Evolutionary conservation across 164 flowering plant species (phyloP), one percentile per base, ranked within the genome.

Genomic region (Buxus sempervirens): DNA sequence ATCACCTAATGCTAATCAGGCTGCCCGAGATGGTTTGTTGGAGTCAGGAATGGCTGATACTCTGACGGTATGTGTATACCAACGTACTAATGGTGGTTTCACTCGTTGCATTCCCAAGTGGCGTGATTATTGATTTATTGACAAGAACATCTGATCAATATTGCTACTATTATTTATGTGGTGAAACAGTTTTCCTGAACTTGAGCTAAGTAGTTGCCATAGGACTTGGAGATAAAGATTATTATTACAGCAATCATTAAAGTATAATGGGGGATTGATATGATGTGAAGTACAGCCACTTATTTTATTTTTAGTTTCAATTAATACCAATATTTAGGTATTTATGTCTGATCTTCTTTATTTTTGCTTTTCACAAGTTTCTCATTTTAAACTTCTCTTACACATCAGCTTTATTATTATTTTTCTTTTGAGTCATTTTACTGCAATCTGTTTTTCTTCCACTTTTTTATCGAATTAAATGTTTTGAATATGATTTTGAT

Each of bases 21-120:
- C 79, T 41, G 76, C 75, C 14, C 56, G 82, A 26, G 82, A 79
- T 65, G 75, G 71, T 5, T 54, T 79, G 68, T 60, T 79, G 65
- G 79, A 79, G 59, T 75, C 82, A 26, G 79, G 77, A 66, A 69
- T 72, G 74, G 74, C 76, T 9, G 77, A 71, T 67, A 49, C 69
- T 36, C 63, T 22, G 67, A 62, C 42, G 78, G 78, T 75, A 75
- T 32, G 60, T 19, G 14, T 48, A 38, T 13, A 55, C 18, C 48
- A 19, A 20, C 28, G 54, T 54, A 7, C 5, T 7, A 3, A 3
- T 32, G 7, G 38, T 32, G 38, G 3, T 32, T 32, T 32, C 38
- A 32, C 7, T 32, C 48, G 16, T 64, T 16, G 51, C 25, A 8
- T 54, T 55, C 38, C 0, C 0, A 58, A 15, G 36, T 27, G 6